Evolutionary conservation across 1,139 yeast genomes (phyloP).

Genomic region (Casaregolazyma lundiana): DNA sequence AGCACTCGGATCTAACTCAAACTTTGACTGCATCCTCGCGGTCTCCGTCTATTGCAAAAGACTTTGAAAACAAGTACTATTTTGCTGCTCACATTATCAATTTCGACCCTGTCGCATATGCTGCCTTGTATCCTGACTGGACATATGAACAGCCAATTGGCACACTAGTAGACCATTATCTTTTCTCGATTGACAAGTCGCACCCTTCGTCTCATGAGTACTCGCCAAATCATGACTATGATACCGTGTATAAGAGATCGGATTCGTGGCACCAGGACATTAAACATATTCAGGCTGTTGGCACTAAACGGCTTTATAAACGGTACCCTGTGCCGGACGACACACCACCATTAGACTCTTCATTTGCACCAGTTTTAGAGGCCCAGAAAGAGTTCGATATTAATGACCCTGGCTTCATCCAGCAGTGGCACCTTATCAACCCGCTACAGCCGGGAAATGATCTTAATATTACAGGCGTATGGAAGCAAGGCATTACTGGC

Average conservation of each 20-base stretch:
- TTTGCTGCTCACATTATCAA: conserved; percentile 30
- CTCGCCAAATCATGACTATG: conserved; percentile 1
- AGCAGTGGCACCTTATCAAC: conserved; percentile 91
- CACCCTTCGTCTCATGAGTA: conserved; percentile 8
- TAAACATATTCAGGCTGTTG: conserved; percentile 22
- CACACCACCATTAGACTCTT: conserved; percentile 23
- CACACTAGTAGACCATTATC: conserved; percentile 30
- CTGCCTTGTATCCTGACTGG: conserved; percentile 22
- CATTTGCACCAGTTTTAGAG: conserved; percentile 19
- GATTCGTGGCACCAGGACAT: conserved; percentile 17
- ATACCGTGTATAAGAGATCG: conserved; percentile 14
- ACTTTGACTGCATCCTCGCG: background rate
- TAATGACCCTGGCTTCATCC: conserved; percentile 69
- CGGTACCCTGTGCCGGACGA: conserved; percentile 6
- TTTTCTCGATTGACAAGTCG: conserved; percentile 29
- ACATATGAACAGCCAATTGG: conserved; percentile 32
- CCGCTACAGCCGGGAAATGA: conserved; percentile 71
- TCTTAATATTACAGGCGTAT: conserved; percentile 78
- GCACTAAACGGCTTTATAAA: conserved; percentile 17
- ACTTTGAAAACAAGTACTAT: conserved; percentile 26
- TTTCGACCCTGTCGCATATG: conserved; percentile 16
- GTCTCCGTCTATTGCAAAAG: conserved; percentile 18
- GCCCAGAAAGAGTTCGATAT: conserved; percentile 52
- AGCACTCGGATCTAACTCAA: too few relatives aligned
- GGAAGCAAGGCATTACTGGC: conserved; percentile 83